phyloP scores from a whole-genome alignment of 2,329 filamentous ascomycete species.

The Fusarium coffeatum region DNA sequence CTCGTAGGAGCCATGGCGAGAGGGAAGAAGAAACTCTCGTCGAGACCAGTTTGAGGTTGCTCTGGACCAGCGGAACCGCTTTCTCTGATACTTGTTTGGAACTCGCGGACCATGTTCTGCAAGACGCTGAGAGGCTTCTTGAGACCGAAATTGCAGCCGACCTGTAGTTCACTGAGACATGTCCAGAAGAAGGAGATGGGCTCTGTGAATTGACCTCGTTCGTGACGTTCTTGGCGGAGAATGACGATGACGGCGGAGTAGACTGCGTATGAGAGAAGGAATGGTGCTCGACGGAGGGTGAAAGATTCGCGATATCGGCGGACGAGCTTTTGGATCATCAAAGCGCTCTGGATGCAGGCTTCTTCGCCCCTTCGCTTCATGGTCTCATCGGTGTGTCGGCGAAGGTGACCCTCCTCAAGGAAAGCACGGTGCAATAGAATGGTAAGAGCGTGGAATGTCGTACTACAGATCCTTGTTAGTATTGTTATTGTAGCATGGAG shows the following conservation, averaged over 20 bases:
- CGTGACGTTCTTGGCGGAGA: slow-evolving; percentile 48
- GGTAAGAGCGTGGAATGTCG: slow-evolving; percentile 55
- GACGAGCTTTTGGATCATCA: slow-evolving; percentile 53
- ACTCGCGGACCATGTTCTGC: slow-evolving; percentile 50
- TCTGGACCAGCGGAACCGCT: slow-evolving; percentile 36
- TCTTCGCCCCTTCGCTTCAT: slow-evolving; percentile 46
- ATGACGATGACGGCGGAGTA: slow-evolving; percentile 53
- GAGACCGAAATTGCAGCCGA: slow-evolving; percentile 53
- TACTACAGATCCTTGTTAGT: slow-evolving; percentile 33
- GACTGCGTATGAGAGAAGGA: slow-evolving; percentile 56
- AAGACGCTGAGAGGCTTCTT: slow-evolving; percentile 51
- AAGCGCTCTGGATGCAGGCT: slow-evolving; percentile 48
- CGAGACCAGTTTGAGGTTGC: slow-evolving; percentile 41
- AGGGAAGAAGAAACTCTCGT: slow-evolving; percentile 49
- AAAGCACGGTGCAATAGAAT: slow-evolving; percentile 60
- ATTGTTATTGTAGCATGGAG: neutral
- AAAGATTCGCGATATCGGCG: slow-evolving; percentile 54
- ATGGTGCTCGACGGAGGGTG: slow-evolving; percentile 54
- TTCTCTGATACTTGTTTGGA: slow-evolving; percentile 48
- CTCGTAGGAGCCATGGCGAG: slow-evolving; percentile 44
- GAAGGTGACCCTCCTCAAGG: slow-evolving; percentile 50
- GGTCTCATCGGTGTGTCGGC: slow-evolving; percentile 43
- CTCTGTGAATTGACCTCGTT: slow-evolving; percentile 49
- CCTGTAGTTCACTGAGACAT: slow-evolving; percentile 51
- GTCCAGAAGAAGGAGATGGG: slow-evolving; percentile 54